Evolutionary conservation across 2,329 filamentous ascomycete genomes (phyloP).

Genomic region (Magnaporthales sp.): DNA sequence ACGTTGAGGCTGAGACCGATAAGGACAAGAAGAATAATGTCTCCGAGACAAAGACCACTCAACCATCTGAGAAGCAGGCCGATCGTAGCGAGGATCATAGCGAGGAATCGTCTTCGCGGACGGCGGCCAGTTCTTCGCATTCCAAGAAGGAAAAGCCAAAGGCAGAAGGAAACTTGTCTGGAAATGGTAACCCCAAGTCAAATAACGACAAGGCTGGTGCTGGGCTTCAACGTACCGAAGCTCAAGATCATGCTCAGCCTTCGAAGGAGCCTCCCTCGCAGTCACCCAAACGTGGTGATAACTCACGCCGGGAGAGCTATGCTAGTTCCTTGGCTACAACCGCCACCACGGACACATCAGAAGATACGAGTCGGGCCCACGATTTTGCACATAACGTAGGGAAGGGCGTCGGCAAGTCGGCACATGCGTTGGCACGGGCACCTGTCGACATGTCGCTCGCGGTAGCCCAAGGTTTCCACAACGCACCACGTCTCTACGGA

Average conservation of each 20-base stretch:
- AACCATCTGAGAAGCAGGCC: not conserved
- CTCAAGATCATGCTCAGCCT: not conserved
- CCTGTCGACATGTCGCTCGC: constrained; percentile 54
- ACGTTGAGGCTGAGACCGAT: not conserved
- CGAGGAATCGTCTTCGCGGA: not conserved
- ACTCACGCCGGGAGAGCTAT: not conserved
- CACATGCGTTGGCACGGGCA: constrained; percentile 41
- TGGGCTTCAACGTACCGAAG: not conserved
- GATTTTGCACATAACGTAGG: constrained; percentile 42
- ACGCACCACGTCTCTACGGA: constrained; percentile 60
- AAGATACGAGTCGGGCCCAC: constrained; percentile 23
- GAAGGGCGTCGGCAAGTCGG: constrained; percentile 40
- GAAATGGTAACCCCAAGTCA: not conserved
- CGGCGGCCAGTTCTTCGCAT: not conserved
- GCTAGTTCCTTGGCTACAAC: constrained; percentile 13
- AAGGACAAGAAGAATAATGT: not conserved
- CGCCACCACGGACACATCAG: constrained; percentile 18
- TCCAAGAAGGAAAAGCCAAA: not conserved
- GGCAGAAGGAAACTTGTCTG: not conserved
- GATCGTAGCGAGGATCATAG: not conserved
- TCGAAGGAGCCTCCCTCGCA: not conserved
- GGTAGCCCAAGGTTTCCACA: constrained; percentile 61
- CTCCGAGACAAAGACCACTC: not conserved
- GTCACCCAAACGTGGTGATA: constrained; percentile 5
- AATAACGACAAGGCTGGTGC: not conserved